Evolutionary conservation across 176 grass and related monocot genomes (phyloP).

Genomic region (Triticum aestivum): DNA sequence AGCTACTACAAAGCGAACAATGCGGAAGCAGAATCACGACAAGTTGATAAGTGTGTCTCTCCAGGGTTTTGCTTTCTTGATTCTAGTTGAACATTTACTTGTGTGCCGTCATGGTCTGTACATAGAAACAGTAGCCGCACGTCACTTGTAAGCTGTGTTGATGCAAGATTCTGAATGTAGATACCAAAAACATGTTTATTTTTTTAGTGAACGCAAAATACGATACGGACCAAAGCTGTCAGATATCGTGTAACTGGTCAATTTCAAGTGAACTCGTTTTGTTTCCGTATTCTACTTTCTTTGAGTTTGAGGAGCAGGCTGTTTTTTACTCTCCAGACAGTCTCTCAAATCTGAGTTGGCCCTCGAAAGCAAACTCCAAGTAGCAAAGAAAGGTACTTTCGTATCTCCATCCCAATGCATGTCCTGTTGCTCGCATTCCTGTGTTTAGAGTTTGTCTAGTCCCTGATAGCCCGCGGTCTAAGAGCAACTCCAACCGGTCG

Average conservation of each 20-base stretch:
- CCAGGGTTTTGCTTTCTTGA: not conserved
- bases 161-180: conserved; percentile 13
- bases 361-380: too few species aligned
- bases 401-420: too few species aligned
- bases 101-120: conserved; percentile 12
- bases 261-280: not conserved
- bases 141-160: not conserved
- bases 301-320: too few species aligned
- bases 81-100: not conserved
- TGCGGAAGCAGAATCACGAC: not conserved
- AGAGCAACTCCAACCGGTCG: too few species aligned
- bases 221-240: not conserved
- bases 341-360: too few species aligned
- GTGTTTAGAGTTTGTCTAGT: not conserved
- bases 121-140: not conserved
- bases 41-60: not conserved
- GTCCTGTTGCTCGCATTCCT: not conserved
- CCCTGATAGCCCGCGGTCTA: too few species aligned
- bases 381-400: too few species aligned
- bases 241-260: not conserved
- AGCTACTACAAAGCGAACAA: too few species aligned
- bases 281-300: not conserved
- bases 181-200: not conserved
- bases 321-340: too few species aligned
- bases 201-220: not conserved